Percentiles rank a stretch among this genome's conserved stretches.
These are phyloP conservation scores for Diutina sp. DNA, from an alignment of 1,139 yeast species.

Conservation along the genomic window DNA sequence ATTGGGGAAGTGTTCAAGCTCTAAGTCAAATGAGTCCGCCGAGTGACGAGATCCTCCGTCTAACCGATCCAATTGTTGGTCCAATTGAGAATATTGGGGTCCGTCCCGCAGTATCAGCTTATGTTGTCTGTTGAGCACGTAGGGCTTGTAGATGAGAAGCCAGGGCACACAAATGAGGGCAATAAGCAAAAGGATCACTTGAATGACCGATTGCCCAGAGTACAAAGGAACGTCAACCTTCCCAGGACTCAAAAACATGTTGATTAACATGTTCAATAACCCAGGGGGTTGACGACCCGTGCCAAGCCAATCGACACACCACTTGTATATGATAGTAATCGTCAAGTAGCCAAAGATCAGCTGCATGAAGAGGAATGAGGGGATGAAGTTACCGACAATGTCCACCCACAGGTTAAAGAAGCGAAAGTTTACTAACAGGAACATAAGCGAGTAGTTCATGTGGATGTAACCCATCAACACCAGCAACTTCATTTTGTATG, in stretches of 20 bases:
- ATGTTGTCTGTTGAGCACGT: background rate
- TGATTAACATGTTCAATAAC: background rate
- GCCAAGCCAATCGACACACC: constrained; percentile 3
- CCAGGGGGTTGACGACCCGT: constrained; percentile 2
- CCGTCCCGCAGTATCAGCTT: background rate
- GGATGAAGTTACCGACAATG: constrained; percentile 2
- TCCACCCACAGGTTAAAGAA: background rate
- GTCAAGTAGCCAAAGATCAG: constrained; percentile 2
- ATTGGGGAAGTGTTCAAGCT: background rate
- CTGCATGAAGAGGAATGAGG: constrained; percentile 1
- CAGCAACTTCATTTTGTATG: constrained; percentile 3
- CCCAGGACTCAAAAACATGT: constrained; percentile 2
- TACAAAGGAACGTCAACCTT: background rate
- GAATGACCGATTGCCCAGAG: background rate
- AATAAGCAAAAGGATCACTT: background rate
- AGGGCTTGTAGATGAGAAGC: constrained; percentile 1
- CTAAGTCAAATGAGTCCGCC: background rate
- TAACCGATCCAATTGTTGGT: background rate
- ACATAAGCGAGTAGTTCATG: background rate
- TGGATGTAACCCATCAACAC: constrained; percentile 1
- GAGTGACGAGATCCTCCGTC: background rate
- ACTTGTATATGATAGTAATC: constrained; percentile 1
- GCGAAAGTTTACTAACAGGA: background rate
- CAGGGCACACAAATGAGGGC: constrained; percentile 2
- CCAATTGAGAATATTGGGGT: background rate